Conservation (phyloP, 306 rosid species). For the Luffa aegyptiaca region DNA sequence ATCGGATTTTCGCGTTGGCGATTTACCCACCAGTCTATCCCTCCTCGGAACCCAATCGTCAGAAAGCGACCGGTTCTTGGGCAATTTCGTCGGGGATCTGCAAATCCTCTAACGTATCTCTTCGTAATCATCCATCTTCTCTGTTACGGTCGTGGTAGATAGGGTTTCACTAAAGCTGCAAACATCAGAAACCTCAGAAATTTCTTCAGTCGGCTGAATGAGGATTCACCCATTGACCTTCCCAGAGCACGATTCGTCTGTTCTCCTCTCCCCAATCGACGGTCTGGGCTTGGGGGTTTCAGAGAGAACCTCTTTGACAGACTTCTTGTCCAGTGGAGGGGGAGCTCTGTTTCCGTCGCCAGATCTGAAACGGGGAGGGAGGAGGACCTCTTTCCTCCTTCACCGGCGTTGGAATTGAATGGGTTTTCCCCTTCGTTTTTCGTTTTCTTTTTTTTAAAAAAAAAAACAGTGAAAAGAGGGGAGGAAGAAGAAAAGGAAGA, state of each 20-base stretch:
- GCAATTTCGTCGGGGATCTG: slow-evolving; percentile 45
- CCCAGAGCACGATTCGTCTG: slow-evolving; percentile 15
- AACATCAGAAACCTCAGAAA: slow-evolving; percentile 60
- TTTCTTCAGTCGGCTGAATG: slow-evolving; percentile 24
- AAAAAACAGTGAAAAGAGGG: too few relatives aligned
- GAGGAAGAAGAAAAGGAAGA: too few relatives aligned
- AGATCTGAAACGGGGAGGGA: slow-evolving; percentile 1
- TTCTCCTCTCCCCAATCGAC: background rate
- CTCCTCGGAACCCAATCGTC: slow-evolving; percentile 23
- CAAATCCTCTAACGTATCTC: slow-evolving; percentile 36
- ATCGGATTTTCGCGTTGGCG: slow-evolving; percentile 47
- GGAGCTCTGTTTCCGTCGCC: slow-evolving; percentile 45
- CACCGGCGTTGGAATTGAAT: too few relatives aligned
- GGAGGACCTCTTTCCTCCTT: background rate
- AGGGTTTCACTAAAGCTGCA: slow-evolving; percentile 69
- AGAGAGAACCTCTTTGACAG: slow-evolving; percentile 72
- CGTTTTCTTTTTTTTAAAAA: too few relatives aligned
- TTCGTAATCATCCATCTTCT: slow-evolving; percentile 40
- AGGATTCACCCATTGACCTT: slow-evolving; percentile 10
- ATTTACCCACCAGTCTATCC: slow-evolving; percentile 33
- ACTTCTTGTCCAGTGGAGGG: slow-evolving; percentile 64
- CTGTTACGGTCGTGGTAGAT: slow-evolving; percentile 46
- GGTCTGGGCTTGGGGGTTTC: slow-evolving; percentile 50
- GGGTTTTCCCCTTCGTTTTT: too few relatives aligned
- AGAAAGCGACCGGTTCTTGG: slow-evolving; percentile 22